A percentile compares a stretch with the other conserved stretches of the same genome.
Evolutionary conservation across 2,329 filamentous ascomycete species (phyloP).

Genomic region (Trichoderma sp.): DNA sequence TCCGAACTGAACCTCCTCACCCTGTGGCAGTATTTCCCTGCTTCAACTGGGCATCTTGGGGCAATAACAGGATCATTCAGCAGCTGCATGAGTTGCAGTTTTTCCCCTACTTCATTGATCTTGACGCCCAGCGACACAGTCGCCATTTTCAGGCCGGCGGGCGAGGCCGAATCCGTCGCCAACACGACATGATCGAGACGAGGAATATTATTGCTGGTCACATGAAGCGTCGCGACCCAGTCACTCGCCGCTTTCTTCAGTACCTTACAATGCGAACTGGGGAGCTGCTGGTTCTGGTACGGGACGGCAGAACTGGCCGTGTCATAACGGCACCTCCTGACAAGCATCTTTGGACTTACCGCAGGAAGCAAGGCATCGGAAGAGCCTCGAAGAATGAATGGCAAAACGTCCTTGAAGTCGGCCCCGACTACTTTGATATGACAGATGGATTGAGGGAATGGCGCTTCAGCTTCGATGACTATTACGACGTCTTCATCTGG

Average conservation of each 20-base stretch:
- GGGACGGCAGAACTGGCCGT: constrained; percentile 31
- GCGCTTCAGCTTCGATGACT: constrained; percentile 30
- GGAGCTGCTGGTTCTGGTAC: constrained; percentile 27
- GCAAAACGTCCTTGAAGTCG: constrained; percentile 25
- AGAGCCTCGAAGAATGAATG: constrained; percentile 30
- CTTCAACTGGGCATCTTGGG: constrained; percentile 30
- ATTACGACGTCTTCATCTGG: constrained; percentile 31
- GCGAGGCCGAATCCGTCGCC: constrained; percentile 23
- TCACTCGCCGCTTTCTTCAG: constrained; percentile 30
- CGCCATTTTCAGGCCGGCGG: constrained; percentile 24
- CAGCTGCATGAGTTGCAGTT: constrained; percentile 29
- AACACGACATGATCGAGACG: constrained; percentile 28
- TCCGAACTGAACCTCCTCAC: constrained; percentile 28
- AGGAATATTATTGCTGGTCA: constrained; percentile 30
- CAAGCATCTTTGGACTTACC: constrained; percentile 29
- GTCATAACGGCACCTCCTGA: constrained; percentile 29
- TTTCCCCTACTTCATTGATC: constrained; percentile 30
- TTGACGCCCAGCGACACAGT: constrained; percentile 23
- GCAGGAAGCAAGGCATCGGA: constrained; percentile 26
- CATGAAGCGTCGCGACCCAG: constrained; percentile 30
- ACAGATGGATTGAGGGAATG: constrained; percentile 27
- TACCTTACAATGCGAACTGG: constrained; percentile 29
- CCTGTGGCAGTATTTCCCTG: constrained; percentile 29
- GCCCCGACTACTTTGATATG: constrained; percentile 27
- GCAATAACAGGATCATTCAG: constrained; percentile 22